Evolutionary conservation across 2,329 filamentous ascomycete species (phyloP), one percentile per base, ranked within the genome.

Genomic region (Trichoderma simmonsii): DNA sequence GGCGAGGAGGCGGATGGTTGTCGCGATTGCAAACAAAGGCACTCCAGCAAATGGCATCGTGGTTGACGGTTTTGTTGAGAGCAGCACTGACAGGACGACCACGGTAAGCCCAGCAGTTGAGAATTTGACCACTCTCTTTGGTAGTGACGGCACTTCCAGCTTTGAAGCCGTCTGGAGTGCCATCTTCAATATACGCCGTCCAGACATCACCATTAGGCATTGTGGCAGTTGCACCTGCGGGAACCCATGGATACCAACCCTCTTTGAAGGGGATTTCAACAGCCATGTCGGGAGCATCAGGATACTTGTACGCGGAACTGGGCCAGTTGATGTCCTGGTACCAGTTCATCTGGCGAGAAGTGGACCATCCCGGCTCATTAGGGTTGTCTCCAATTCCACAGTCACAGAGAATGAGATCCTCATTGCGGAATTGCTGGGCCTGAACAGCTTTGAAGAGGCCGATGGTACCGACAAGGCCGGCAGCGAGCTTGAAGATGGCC

Each of bases 331-430:
- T 78, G 11, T 82, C 78, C 60, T 80, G 69, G 70, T 84, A 84
- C 82, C 82, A 84, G 73, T 84, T 83, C 76, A 84, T 81, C 74
- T 84, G 82, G 54, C 82, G 82, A 59, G 82, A 84, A 6, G 82
- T 84, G 7, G 82, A 84, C 82, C 82, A 84, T 39, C 77, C 78
- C 11, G 78, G 76, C 54, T 83, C 80, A 7, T 78, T 77, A n/a
- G 79, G 76, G 75, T 84, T 82, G 72, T 82, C 80, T 6, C 82
- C 82, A 70, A 83, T 83, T 34, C 82, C 82, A 70, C 82, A 84
- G 67, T 84, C 82, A 34, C 81, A 82, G 61, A 84, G 80, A 51
- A 84, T 77, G 51, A 84, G 80, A 18, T 83, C 79, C 73, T 82
- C 81, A 15, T 79, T 77, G 39, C 76, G 76, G 43, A 78, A 75